Evolutionary conservation across 352 stramenopile genomes (phyloP).

Genomic region (Detonula confervacea): DNA sequence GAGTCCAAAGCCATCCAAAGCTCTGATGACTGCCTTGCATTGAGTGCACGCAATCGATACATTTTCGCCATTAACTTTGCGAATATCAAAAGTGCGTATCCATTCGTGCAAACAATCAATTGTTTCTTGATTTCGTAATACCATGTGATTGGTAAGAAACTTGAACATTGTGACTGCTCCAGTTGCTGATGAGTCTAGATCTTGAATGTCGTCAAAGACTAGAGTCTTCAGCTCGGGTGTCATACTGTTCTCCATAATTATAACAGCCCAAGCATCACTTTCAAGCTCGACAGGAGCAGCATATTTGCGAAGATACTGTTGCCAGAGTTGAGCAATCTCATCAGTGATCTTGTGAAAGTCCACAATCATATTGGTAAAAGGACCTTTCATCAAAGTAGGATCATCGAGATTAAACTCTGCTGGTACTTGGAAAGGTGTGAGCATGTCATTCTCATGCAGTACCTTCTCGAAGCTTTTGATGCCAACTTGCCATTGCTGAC

Average conservation of each 20-base stretch:
- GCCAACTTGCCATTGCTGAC: background rate
- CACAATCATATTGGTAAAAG: background rate
- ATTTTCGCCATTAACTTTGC: background rate
- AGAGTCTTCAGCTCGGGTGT: background rate
- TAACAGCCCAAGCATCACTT: background rate
- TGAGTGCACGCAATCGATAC: background rate
- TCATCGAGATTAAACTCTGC: background rate
- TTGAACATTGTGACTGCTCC: slow-evolving; percentile 5
- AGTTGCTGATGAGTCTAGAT: background rate
- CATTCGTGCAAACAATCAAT: background rate
- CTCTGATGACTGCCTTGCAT: background rate
- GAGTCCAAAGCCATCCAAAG: background rate
- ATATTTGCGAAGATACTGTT: background rate
- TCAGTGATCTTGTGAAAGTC: background rate
- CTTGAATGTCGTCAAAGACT: background rate
- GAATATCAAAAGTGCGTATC: background rate
- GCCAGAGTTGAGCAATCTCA: background rate
- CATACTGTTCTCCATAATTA: background rate
- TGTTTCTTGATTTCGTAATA: too few relatives aligned
- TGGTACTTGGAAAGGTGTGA: background rate
- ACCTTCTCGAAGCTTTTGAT: background rate
- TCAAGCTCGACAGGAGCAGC: background rate
- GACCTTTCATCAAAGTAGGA: background rate
- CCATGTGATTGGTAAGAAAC: too few relatives aligned
- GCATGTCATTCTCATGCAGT: background rate